Conservation (phyloP, 495 filamentous ascomycete genomes). For the Hapsidospora chrysogenum region DNA sequence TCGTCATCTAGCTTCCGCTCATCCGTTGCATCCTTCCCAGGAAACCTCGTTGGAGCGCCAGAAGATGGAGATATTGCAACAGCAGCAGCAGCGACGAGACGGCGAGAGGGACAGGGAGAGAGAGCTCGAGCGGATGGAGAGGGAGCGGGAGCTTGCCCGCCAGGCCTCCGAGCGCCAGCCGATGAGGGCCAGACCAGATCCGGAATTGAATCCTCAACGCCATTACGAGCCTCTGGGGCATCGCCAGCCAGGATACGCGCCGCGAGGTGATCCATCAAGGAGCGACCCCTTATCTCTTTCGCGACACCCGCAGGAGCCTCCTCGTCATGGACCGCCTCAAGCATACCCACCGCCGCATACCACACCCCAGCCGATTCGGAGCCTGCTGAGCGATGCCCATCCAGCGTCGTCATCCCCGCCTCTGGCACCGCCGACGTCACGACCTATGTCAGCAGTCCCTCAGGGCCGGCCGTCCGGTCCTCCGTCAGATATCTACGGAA, state of each 20-base stretch:
- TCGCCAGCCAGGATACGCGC: slow-evolving; percentile 5
- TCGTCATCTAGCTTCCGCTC: slow-evolving; percentile 8
- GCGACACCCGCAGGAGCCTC: slow-evolving; percentile 21
- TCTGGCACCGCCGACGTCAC: slow-evolving; percentile 1
- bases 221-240: slow-evolving; percentile 14
- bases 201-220: slow-evolving; percentile 16
- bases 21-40: slow-evolving; percentile 13
- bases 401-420: slow-evolving; percentile 4
- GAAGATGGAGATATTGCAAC: neutral
- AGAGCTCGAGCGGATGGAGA: slow-evolving; percentile 3
- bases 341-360: slow-evolving; percentile 13
- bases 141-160: slow-evolving; percentile 13
- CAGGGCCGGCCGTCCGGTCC: slow-evolving; percentile 9
- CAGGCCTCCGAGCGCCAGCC: slow-evolving; percentile 14
- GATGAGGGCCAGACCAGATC: slow-evolving; percentile 27
- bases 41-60: too few relatives aligned
- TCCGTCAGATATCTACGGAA: slow-evolving; percentile 19
- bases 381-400: slow-evolving; percentile 14
- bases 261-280: slow-evolving; percentile 15
- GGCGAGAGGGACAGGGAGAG: slow-evolving; percentile 3
- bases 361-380: slow-evolving; percentile 16
- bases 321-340: slow-evolving; percentile 18
- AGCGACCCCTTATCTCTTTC: slow-evolving; percentile 19
- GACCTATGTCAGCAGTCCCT: neutral
- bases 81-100: slow-evolving; percentile 5